Evolutionary conservation across 306 rosid genomes (phyloP).

Genomic region (Glycyrrhiza uralensis): DNA sequence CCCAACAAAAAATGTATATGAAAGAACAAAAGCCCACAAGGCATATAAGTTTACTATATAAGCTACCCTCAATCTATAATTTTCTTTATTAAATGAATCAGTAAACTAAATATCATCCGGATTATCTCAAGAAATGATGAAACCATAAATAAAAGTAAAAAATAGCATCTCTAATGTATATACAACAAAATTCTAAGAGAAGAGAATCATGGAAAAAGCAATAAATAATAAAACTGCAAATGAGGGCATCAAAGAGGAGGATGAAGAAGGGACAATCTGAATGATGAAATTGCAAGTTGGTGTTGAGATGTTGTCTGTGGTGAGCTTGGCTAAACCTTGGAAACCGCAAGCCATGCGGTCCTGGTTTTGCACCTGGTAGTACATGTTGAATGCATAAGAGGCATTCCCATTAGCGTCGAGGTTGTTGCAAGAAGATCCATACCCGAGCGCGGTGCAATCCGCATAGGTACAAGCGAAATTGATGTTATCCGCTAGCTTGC

Average conservation of each 20-base stretch:
- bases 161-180: conserved; percentile 30
- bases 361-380: conserved; percentile 83
- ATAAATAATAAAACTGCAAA: conserved; percentile 28
- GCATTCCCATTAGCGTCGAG: conserved; percentile 86
- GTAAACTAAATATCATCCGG: conserved; percentile 17
- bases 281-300: conserved; percentile 71
- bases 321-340: conserved; percentile 69
- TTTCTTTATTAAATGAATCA: conserved; percentile 5
- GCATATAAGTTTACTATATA: not conserved
- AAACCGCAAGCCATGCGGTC: conserved; percentile 66
- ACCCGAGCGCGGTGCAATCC: conserved; percentile 89
- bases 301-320: conserved; percentile 63
- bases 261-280: conserved; percentile 60
- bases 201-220: conserved; percentile 26
- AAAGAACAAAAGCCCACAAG: not conserved
- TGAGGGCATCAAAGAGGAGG: conserved; percentile 41
- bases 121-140: not conserved
- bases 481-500: conserved; percentile 73
- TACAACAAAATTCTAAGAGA: conserved; percentile 43
- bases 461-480: conserved; percentile 69
- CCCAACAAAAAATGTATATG: not conserved
- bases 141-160: conserved; percentile 18
- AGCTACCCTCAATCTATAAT: not conserved
- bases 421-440: conserved; percentile 86
- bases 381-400: conserved; percentile 90